Conservation (phyloP, 78 protist species). For the Cavenderia fasciculata region DNA sequence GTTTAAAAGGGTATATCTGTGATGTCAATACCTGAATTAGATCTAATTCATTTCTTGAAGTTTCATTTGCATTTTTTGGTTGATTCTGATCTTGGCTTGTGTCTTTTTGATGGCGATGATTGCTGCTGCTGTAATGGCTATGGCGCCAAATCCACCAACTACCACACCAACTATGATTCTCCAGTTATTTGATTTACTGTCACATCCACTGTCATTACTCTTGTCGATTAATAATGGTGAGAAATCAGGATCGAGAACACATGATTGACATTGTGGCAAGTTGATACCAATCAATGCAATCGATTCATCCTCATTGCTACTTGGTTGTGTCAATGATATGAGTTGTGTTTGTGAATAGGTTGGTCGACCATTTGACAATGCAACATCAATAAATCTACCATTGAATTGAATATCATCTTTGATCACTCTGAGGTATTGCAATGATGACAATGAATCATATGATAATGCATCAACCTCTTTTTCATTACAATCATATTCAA, state of each 20-base stretch:
- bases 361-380: neutral
- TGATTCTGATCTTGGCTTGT: no score
- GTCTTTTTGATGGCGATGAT: no score
- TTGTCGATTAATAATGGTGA: neutral
- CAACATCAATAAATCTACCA: neutral
- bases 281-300: neutral
- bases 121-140: no score
- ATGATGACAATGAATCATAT: no score
- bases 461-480: no score
- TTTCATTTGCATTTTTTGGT: no score
- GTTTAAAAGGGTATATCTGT: no score
- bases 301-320: no score
- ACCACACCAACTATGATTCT: neutral
- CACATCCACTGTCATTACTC: neutral
- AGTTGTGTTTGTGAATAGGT: neutral
- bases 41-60: no score
- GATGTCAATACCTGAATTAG: no score
- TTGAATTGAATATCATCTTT: neutral
- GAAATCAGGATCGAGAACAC: conserved; percentile 34
- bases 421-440: neutral
- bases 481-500: no score
- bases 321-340: neutral
- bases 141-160: neutral
- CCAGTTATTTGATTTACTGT: neutral
- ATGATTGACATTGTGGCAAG: conserved; percentile 21